These are phyloP conservation scores for Dendrobium catenatum DNA, from an alignment of 106 monocot genomes.

Conservation along the genomic window DNA sequence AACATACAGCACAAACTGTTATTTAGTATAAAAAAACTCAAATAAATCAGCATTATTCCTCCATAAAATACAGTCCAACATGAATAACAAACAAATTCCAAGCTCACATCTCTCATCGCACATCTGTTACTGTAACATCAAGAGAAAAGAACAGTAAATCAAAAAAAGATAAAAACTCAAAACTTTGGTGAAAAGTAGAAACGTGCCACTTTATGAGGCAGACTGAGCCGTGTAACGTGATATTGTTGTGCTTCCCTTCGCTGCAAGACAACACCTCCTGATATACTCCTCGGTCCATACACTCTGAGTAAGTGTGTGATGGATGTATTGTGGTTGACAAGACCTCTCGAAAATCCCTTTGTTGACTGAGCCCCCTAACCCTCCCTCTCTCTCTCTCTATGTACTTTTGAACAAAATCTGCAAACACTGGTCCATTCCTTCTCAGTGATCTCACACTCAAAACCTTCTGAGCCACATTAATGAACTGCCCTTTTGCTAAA, in stretches of 20 bases:
- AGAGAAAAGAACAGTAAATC: background rate
- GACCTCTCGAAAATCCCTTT: conserved; percentile 13
- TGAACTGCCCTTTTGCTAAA: background rate
- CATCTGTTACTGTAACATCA: conserved; percentile 1
- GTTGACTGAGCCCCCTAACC: conserved; percentile 3
- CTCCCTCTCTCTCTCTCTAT: background rate
- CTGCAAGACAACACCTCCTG: background rate
- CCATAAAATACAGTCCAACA: background rate
- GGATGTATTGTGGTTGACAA: conserved; percentile 6
- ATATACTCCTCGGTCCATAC: conserved; percentile 11
- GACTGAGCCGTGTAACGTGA: background rate
- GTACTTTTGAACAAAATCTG: conserved; percentile 7
- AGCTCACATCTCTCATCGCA: background rate
- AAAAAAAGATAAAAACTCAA: background rate
- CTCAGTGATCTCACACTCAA: conserved; percentile 7
- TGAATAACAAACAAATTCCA: conserved; percentile 3
- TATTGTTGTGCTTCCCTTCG: background rate
- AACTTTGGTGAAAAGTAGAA: background rate
- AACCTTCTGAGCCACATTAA: conserved; percentile 2
- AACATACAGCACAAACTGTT: too few species aligned
- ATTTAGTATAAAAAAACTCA: too few species aligned
- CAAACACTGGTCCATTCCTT: conserved; percentile 2
- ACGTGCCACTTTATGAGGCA: background rate
- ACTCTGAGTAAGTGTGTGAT: background rate
- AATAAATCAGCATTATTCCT: background rate